A percentile compares a stretch with the other conserved stretches of the same genome.
Conservation (phyloP, 106 monocot species). For the Gastrodia elata region DNA sequence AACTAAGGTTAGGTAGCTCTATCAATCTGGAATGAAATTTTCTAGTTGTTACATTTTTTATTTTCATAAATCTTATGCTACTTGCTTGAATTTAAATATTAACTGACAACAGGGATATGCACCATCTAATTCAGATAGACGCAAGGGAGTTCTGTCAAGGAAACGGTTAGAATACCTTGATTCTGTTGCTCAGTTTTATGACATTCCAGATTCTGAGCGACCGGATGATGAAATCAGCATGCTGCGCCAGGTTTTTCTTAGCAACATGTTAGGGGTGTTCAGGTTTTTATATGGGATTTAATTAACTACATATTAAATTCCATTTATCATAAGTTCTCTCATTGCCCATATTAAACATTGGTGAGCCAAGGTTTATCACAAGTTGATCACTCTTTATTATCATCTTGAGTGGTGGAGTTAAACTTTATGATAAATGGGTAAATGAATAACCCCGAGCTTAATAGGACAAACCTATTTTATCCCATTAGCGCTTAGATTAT, state of each 20-base stretch:
- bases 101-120: constrained; percentile 99
- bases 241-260: constrained; percentile 87
- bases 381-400: no score
- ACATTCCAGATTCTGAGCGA: constrained; percentile 82
- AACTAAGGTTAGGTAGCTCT: background rate
- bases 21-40: background rate
- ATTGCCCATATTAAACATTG: no score
- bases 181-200: constrained; percentile 96
- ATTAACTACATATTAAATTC: no score
- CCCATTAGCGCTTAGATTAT: no score
- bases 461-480: no score
- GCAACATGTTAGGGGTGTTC: no score
- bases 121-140: constrained; percentile 99
- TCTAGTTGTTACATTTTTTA: background rate
- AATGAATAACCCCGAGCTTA: no score
- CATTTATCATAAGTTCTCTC: no score
- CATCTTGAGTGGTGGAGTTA: no score
- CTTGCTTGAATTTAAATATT: constrained; percentile 68
- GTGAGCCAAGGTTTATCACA: no score
- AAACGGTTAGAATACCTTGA: constrained; percentile 90
- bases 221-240: constrained; percentile 97
- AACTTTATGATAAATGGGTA: no score
- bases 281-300: no score
- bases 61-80: constrained; percentile 20
- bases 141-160: constrained; percentile 68